These are phyloP conservation scores for Trichosporon sp. DNA, from an alignment of 1,284 basidiomycete species.

Conservation along the genomic window DNA sequence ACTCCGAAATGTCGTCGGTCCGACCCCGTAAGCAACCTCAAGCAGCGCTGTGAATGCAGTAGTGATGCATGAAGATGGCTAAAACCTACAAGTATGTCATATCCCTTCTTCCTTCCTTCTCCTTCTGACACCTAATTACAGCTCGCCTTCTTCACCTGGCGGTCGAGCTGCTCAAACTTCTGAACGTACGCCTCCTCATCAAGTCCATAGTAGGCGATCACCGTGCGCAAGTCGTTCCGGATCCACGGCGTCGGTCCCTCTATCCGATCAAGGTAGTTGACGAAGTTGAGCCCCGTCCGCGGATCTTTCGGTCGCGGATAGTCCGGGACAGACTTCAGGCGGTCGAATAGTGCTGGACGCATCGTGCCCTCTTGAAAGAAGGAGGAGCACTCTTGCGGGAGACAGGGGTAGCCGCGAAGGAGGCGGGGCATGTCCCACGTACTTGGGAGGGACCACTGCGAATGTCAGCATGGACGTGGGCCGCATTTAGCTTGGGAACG, in stretches of 20 bases:
- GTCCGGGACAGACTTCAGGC: slow-evolving; percentile 1
- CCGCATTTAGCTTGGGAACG: too few relatives aligned
- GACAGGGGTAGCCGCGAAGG: slow-evolving; percentile 14
- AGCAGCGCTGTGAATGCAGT: too few relatives aligned
- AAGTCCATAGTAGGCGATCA: background rate
- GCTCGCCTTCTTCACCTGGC: background rate
- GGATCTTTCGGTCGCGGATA: slow-evolving; percentile 18
- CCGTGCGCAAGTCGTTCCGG: background rate
- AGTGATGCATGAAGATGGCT: background rate
- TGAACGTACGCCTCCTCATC: background rate
- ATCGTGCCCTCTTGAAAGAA: slow-evolving; percentile 5
- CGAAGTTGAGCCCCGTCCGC: slow-evolving; percentile 16
- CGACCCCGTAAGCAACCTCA: too few relatives aligned
- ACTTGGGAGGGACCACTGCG: background rate
- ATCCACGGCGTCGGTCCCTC: background rate
- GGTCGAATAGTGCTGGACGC: background rate
- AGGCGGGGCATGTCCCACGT: background rate
- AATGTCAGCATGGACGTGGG: too few relatives aligned
- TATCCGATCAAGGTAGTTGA: slow-evolving; percentile 6
- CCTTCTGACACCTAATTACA: background rate
- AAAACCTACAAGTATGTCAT: background rate
- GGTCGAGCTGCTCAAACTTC: background rate
- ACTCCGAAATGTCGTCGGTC: too few relatives aligned
- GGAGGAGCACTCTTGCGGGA: slow-evolving; percentile 1
- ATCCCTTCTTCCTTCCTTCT: background rate